Base-by-base conservation (phyloP, 2,329 filamentous ascomycete genomes). In the Penicillium sumatraense region DNA sequence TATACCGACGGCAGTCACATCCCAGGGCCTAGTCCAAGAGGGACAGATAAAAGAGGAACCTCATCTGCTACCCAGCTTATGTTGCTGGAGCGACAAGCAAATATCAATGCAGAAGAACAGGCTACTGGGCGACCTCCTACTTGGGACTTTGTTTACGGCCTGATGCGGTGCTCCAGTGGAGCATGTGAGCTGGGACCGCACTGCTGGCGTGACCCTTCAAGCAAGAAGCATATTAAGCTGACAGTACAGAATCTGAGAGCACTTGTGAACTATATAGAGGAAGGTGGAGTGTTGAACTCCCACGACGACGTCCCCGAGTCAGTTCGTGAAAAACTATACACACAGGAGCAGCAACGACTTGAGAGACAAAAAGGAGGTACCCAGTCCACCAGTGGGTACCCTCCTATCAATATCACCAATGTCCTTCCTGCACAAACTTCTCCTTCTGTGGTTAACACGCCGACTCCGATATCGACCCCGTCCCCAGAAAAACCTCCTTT, bases 41-140 rank as follows among this genome's bases (percentile, higher is more conserved):
- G 49, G 38, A 33, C 50, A 11, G 53, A 58, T 1, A 60, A 59
- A 26, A 49, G 54, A 56, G 57, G 51, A 20, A 55, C 51, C 44
- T 51, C 48, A n/a, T 62, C 53, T 3, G 49, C 51, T n/a, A 60
- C 44, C 3, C 24, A 51, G 36, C 49, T 44, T n/a, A 60, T 60
- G 45, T 51, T 57, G 6, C 41, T 24, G 10, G 45, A 56, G 3
- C 38, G 53, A 36, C 50, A 59, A 10, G 27, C 48, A 3, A 26
- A 57, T 26, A 42, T 61, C 11, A 33, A 57, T 46, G 31, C 54
- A n/a, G 44, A 61, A 41, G 31, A 52, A 11, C n/a, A 36, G 10
- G 27, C 44, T 18, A 33, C 31, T n/a, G 8, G 31, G 2, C 2
- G 51, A 10, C 35, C 36, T 41, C 31, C 10, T 4, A 52, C 13